phyloP scores from a whole-genome alignment of 371 early-diverging fungal genomes.

The Saksenaea oblongispora region DNA sequence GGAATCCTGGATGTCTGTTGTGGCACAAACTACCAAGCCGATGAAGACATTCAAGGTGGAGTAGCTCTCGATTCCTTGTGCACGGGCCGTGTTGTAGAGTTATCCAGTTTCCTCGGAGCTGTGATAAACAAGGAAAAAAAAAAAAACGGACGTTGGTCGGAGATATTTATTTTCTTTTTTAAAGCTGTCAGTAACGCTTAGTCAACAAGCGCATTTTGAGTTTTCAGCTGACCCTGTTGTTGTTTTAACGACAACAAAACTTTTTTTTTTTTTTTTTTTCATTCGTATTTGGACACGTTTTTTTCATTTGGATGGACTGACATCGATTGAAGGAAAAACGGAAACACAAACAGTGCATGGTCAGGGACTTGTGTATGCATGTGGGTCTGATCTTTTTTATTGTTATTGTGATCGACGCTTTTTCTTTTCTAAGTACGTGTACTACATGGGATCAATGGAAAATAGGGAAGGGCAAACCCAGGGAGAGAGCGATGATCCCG shows the following conservation, averaged over 20 bases:
- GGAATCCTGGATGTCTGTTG: conserved; percentile 61
- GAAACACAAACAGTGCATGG: background rate
- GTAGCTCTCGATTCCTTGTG: conserved; percentile 77
- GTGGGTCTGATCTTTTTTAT: background rate
- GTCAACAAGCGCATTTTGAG: background rate
- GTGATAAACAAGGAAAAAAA: conserved; percentile 36
- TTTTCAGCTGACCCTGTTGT: background rate
- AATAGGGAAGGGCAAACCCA: background rate
- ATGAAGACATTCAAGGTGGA: conserved; percentile 64
- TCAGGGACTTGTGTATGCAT: background rate
- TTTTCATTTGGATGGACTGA: background rate
- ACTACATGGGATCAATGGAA: background rate
- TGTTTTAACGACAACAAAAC: background rate
- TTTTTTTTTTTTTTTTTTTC: too few relatives aligned
- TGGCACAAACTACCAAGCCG: conserved; percentile 56
- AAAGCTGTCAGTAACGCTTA: too few relatives aligned
- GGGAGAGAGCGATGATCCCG: background rate
- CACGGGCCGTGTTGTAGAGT: conserved; percentile 71
- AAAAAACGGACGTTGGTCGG: background rate
- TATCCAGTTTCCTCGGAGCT: conserved; percentile 55
- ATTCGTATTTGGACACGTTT: too few relatives aligned
- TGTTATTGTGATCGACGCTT: background rate
- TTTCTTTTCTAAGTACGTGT: background rate
- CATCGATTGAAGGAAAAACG: background rate
- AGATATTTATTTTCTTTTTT: too few relatives aligned